A percentile compares a stretch with the other conserved stretches of the same genome.
Evolutionary conservation across 73 alveolate species (phyloP).

Genomic region (Loxodes magnus): DNA sequence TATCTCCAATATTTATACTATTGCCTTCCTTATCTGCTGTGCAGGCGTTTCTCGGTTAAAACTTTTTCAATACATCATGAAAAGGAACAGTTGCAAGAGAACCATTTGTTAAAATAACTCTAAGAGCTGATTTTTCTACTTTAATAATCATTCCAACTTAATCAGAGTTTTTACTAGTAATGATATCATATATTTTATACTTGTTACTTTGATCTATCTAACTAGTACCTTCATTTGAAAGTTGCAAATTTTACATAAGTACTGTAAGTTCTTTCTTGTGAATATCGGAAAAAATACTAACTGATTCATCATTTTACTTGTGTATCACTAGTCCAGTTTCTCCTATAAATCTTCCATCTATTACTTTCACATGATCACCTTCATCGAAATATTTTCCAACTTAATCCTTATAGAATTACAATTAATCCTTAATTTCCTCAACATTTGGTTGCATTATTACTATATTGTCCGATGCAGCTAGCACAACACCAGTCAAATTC

Average conservation of each 20-base stretch:
- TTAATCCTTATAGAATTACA: conserved; percentile 26
- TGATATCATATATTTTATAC: conserved; percentile 67
- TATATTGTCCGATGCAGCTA: conserved; percentile 40
- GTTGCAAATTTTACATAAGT: conserved; percentile 40
- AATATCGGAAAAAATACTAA: conserved; percentile 44
- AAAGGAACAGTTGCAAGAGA: conserved; percentile 36
- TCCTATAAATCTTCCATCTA: conserved; percentile 65
- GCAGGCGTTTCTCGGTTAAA: conserved; percentile 30
- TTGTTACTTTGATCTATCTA: conserved; percentile 1
- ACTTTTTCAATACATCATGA: conserved; percentile 48
- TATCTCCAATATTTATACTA: conserved; percentile 54
- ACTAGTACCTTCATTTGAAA: conserved; percentile 40
- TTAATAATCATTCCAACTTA: conserved; percentile 55
- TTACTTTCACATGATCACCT: conserved; percentile 71
- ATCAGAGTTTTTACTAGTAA: conserved; percentile 39
- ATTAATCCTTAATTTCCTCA: conserved; percentile 24
- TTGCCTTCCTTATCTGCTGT: conserved; percentile 57
- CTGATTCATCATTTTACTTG: conserved; percentile 25
- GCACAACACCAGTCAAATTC: conserved; percentile 58
- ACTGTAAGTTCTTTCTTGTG: conserved; percentile 43
- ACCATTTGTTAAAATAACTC: conserved; percentile 54
- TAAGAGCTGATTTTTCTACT: conserved; percentile 48
- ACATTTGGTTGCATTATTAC: conserved; percentile 35
- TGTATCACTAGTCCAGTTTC: conserved; percentile 68
- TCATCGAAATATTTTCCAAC: conserved; percentile 57